Conservation (phyloP, 2,329 filamentous ascomycete genomes). For the Cryphonectria parasitica region DNA sequence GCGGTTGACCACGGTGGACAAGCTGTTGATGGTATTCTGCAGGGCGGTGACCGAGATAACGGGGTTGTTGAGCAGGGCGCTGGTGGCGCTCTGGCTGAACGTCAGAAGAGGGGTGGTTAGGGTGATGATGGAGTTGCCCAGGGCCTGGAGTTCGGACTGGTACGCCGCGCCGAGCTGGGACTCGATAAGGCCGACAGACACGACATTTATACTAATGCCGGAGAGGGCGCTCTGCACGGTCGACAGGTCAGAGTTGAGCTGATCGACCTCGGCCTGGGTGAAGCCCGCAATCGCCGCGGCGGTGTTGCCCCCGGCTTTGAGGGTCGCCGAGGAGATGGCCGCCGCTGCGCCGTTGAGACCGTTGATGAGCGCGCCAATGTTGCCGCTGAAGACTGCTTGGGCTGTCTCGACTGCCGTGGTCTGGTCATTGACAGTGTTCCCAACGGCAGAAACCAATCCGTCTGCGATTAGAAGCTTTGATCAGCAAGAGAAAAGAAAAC, state of each 20-base stretch:
- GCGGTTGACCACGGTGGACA: constrained; percentile 2
- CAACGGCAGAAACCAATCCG: neutral
- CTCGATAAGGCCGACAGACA: neutral
- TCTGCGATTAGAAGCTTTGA: neutral
- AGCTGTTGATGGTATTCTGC: constrained; percentile 2
- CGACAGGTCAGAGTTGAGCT: neutral
- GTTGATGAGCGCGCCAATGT: neutral
- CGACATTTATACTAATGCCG: neutral
- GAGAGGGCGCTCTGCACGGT: neutral
- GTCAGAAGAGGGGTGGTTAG: neutral
- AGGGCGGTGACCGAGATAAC: neutral
- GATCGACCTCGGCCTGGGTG: neutral
- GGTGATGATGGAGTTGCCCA: neutral
- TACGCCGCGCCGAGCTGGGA: neutral
- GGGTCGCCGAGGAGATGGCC: neutral
- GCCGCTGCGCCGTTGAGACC: neutral
- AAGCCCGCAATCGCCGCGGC: neutral
- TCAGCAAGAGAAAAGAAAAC: too few relatives aligned
- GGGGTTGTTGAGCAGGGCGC: neutral
- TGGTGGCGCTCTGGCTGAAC: neutral
- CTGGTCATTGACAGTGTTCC: neutral
- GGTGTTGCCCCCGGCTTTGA: neutral
- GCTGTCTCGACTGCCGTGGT: neutral
- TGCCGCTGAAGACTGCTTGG: neutral
- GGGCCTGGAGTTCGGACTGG: neutral